A percentile compares a stretch with the other conserved stretches of the same genome.
Conservation (phyloP, 208 protist genomes). For the Wallacemonas collosoma region DNA sequence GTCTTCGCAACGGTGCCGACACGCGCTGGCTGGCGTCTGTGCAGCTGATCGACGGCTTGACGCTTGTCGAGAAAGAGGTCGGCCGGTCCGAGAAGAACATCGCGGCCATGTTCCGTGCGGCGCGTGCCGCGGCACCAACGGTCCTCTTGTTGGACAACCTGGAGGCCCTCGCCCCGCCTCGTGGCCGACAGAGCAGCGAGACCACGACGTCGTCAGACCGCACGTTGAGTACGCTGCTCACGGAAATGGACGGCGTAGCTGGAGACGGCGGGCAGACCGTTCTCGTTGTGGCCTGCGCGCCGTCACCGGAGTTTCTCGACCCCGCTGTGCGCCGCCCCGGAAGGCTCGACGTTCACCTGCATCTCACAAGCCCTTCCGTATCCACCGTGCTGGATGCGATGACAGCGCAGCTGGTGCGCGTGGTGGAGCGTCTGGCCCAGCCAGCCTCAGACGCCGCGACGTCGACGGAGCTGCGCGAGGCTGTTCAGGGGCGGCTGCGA, state of each 20-base stretch:
- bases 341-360: constrained; percentile 84
- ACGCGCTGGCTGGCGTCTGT: constrained; percentile 27
- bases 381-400: constrained; percentile 19
- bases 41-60: constrained; percentile 72
- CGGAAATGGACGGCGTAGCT: constrained; percentile 90
- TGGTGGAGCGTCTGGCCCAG: constrained; percentile 16
- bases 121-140: constrained; percentile 66
- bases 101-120: constrained; percentile 69
- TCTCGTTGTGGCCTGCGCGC: constrained; percentile 83
- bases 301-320: constrained; percentile 63
- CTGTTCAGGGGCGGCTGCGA: background rate
- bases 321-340: constrained; percentile 84
- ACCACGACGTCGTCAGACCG: constrained; percentile 77
- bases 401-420: constrained; percentile 22
- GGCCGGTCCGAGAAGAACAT: constrained; percentile 90
- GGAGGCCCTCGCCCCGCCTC: constrained; percentile 86
- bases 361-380: constrained; percentile 31
- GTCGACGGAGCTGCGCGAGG: background rate
- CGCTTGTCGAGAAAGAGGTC: constrained; percentile 88
- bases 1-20: constrained; percentile 48
- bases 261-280: constrained; percentile 39
- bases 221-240: constrained; percentile 90
- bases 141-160: constrained; percentile 93
- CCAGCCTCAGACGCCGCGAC: constrained; percentile 13
- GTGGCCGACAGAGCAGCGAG: constrained; percentile 44